These are phyloP conservation scores for Prunus kanzakura DNA, from an alignment of 306 rosid species.

Conservation along the genomic window DNA sequence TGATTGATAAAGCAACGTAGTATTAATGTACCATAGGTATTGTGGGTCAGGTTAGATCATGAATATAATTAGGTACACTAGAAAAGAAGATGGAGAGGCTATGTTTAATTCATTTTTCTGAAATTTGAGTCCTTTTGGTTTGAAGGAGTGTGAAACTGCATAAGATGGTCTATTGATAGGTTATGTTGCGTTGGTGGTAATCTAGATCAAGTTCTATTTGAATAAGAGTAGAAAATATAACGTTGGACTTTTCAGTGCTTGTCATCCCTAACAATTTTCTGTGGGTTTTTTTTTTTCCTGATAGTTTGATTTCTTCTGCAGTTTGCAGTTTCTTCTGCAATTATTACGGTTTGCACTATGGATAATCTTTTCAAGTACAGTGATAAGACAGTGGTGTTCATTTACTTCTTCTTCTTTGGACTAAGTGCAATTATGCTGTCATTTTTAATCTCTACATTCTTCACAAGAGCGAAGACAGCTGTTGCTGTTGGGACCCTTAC, in stretches of 20 bases:
- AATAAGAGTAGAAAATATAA: neutral
- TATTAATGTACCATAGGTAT: neutral
- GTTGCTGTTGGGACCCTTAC: constrained; percentile 95
- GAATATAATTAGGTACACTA: neutral
- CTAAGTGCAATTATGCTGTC: constrained; percentile 92
- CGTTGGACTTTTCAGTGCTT: neutral
- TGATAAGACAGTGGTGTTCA: constrained; percentile 89
- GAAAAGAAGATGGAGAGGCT: neutral
- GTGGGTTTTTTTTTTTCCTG: constrained; percentile 11
- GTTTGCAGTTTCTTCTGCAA: constrained; percentile 82
- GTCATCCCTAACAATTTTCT: constrained; percentile 6
- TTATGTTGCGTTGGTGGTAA: neutral
- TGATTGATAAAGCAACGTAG: neutral
- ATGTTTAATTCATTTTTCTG: neutral
- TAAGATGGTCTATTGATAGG: constrained; percentile 1
- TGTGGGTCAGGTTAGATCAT: neutral
- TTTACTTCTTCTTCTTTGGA: constrained; percentile 83
- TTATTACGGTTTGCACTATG: constrained; percentile 83
- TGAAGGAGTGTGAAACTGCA: constrained; percentile 2
- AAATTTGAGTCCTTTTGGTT: neutral
- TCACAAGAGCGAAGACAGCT: constrained; percentile 92
- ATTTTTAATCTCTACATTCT: constrained; percentile 83
- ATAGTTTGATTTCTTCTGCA: constrained; percentile 44
- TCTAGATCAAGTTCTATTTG: neutral
- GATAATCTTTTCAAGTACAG: constrained; percentile 81